A percentile compares a stretch with the other conserved stretches of the same genome.
phyloP scores from a whole-genome alignment of 768 basidiomycete species.

The Tricholoma terreum region DNA sequence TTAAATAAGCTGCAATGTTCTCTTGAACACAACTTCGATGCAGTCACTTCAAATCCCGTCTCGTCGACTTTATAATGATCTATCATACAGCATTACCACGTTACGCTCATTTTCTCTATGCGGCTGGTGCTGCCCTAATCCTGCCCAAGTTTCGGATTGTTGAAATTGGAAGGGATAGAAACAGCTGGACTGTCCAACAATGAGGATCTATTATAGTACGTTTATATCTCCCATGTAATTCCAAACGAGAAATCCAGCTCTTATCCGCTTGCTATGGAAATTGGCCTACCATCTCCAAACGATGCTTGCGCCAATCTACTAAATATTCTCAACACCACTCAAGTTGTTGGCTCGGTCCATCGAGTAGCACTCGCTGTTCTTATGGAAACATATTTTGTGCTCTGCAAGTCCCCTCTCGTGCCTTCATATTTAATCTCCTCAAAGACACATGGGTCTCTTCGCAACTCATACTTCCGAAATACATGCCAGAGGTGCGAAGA shows the following conservation, averaged over 20 bases:
- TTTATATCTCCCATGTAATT: conserved; percentile 7
- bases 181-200: conserved; percentile 61
- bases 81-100: no score
- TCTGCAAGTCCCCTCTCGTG: conserved; percentile 74
- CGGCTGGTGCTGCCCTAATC: no score
- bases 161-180: conserved; percentile 67
- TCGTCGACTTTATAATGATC: no score
- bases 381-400: conserved; percentile 60
- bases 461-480: conserved; percentile 48
- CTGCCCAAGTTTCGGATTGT: no score
- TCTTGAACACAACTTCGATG: no score
- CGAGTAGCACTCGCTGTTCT: conserved; percentile 59
- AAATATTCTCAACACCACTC: conserved; percentile 53
- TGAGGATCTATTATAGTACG: conserved; percentile 81
- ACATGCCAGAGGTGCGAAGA: conserved; percentile 68
- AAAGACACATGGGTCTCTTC: conserved; percentile 60
- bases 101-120: no score
- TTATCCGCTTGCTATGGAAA: conserved; percentile 68
- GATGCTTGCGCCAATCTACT: conserved; percentile 64
- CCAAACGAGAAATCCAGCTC: neutral
- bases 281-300: conserved; percentile 78
- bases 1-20: no score
- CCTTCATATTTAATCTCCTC: conserved; percentile 56
- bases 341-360: conserved; percentile 56
- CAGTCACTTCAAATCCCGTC: no score